Evolutionary conservation across 345 rosid genomes (phyloP), one percentile per base, ranked within the genome.

Genomic region (Citrus maxima): DNA sequence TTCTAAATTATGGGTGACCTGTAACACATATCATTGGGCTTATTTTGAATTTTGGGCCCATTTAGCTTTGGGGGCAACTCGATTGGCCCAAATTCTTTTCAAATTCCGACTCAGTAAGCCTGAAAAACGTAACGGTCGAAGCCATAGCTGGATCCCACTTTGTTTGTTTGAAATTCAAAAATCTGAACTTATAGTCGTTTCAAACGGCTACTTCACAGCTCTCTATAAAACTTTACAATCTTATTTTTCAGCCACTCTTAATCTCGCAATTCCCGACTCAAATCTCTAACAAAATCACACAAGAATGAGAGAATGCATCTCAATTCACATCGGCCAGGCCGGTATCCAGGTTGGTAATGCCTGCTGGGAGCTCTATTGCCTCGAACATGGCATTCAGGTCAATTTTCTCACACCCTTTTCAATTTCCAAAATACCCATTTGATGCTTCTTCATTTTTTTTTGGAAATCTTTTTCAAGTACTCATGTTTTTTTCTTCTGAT

Each of bases 301-400:
- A 6, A 75, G 64, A 75, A 75, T 75, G 78, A 63, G 78, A 75
- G 78, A 75, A 69, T 75, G 78, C 61, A 75, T 75, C 28, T 75
- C 78, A 3, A 42, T 75, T 32, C 78, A 75, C 70, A 75, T 75
- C 22, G 78, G 78, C 49, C 78, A 75, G 40, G 78, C 78, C 7
- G 78, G 78, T 19, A 75, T 75, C 42, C 78, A 75, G 64, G 78
- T 75, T 3, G 78, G 78, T 30, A 75, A 75, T n/a, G 78, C 78
- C 28, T 75, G 78, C 40, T 75, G 78, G 78, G 78, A 75, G 46
- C 77, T 73, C 34, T 73, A 73, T 51, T 73, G 77, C 67, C 77
- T 73, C 9, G 77, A 74, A 61, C 77, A 74, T 21, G 78, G 76
- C 51, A 73, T 73, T 73, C 76, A 58, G 76, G 76, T 73, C n/a